Percentiles rank a stretch among this genome's conserved stretches.
Conservation (phyloP, 331 rosid species). For the Cucumis variabilis region DNA sequence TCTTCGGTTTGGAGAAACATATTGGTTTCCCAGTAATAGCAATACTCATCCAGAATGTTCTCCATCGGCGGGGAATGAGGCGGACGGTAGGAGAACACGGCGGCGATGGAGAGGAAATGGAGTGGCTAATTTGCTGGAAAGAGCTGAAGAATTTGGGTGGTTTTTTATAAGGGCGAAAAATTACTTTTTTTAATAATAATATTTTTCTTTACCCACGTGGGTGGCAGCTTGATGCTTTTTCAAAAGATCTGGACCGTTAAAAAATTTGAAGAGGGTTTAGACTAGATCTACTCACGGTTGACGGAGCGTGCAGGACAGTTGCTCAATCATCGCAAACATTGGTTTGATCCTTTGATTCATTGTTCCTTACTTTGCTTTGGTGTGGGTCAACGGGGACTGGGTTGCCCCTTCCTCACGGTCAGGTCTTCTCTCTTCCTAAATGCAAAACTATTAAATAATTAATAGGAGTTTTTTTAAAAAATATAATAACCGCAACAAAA, state of each 20-base stretch:
- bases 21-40: constrained; percentile 84
- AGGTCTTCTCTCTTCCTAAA: background rate
- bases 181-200: no score
- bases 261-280: background rate
- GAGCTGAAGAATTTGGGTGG: background rate
- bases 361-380: no score
- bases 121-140: background rate
- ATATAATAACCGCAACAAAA: no score
- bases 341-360: background rate
- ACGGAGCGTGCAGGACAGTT: background rate
- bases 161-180: background rate
- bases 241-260: background rate
- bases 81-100: background rate
- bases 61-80: constrained; percentile 51
- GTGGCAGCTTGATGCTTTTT: background rate
- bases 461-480: no score
- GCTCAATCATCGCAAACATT: background rate
- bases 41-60: constrained; percentile 65
- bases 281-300: background rate
- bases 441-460: background rate
- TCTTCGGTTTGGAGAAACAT: no score
- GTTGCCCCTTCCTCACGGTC: background rate
- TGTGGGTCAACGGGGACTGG: background rate
- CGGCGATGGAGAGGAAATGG: background rate
- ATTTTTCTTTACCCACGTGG: background rate